A percentile compares a stretch with the other conserved stretches of the same genome.
Evolutionary conservation across 306 rosid species (phyloP).

Genomic region (Vigna angularis): DNA sequence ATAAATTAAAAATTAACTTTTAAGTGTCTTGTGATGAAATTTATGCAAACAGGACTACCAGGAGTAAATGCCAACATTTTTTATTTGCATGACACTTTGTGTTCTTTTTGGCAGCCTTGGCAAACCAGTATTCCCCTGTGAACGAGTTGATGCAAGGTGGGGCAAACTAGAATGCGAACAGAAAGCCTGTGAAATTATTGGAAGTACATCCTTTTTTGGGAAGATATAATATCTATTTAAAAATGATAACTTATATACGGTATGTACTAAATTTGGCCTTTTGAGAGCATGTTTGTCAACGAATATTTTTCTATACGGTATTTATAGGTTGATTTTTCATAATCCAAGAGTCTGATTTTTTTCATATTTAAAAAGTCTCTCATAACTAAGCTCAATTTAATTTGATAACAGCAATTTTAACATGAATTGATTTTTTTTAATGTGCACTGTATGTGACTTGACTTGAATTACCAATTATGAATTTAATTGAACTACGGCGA

Average conservation of each 20-base stretch:
- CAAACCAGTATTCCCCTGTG: conserved; percentile 78
- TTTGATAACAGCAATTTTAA: too few relatives aligned
- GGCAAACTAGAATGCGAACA: conserved; percentile 90
- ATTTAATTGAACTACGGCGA: too few relatives aligned
- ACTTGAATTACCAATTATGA: too few relatives aligned
- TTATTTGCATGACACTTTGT: conserved; percentile 24
- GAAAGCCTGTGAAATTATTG: conserved; percentile 71
- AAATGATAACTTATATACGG: conserved; percentile 2
- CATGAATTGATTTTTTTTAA: too few relatives aligned
- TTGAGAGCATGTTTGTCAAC: not conserved
- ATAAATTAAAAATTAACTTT: too few relatives aligned
- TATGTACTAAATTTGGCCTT: not conserved
- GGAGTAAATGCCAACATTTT: not conserved
- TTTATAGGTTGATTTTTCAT: not conserved
- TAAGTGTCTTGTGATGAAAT: too few relatives aligned
- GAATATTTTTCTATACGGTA: conserved; percentile 7
- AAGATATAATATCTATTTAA: conserved; percentile 20
- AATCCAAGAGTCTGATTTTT: too few relatives aligned
- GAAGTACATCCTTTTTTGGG: conserved; percentile 58
- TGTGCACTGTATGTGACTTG: too few relatives aligned
- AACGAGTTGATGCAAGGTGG: conserved; percentile 93
- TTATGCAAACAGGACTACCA: not conserved
- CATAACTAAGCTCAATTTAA: too few relatives aligned
- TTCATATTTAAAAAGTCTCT: too few relatives aligned
- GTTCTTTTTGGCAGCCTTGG: conserved; percentile 62